Evolutionary conservation across 2,329 filamentous ascomycete species (phyloP).

Genomic region (Seiridium cupressi): DNA sequence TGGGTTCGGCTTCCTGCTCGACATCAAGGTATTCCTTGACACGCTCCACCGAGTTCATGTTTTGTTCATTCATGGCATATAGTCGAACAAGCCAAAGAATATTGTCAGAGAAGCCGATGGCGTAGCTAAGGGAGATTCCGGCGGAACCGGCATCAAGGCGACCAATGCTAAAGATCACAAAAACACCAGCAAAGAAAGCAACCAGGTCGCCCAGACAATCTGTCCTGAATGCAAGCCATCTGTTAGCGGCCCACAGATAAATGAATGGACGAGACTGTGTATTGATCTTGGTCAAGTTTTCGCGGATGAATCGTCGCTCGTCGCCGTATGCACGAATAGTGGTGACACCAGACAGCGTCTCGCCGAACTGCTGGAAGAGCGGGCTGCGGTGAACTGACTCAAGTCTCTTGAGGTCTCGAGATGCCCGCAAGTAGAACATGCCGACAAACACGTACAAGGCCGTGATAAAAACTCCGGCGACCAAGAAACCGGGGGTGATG

Average conservation of each 20-base stretch:
- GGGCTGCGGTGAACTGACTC: constrained; percentile 94
- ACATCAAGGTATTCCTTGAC: constrained; percentile 97
- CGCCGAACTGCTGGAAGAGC: constrained; percentile 95
- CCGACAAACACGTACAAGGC: constrained; percentile 80
- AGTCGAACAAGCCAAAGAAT: constrained; percentile 93
- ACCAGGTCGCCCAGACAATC: constrained; percentile 89
- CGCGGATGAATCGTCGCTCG: constrained; percentile 86
- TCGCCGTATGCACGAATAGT: constrained; percentile 97
- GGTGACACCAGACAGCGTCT: constrained; percentile 90
- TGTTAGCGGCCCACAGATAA: constrained; percentile 93
- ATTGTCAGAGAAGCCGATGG: constrained; percentile 95
- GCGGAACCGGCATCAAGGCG: constrained; percentile 86
- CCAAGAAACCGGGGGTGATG: constrained; percentile 88
- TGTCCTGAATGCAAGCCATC: constrained; percentile 92
- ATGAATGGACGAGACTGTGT: constrained; percentile 91
- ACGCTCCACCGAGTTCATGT: constrained; percentile 98
- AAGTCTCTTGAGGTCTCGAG: constrained; percentile 90
- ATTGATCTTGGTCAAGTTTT: constrained; percentile 87
- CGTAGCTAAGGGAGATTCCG: constrained; percentile 91
- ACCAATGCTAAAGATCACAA: constrained; percentile 81
- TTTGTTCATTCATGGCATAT: constrained; percentile 95
- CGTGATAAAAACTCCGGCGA: constrained; percentile 83
- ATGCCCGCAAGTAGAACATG: constrained; percentile 84
- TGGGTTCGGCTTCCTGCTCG: constrained; percentile 81
- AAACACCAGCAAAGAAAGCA: constrained; percentile 88